phyloP scores from a whole-genome alignment of 78 protist species.

The Guillardia theta region DNA sequence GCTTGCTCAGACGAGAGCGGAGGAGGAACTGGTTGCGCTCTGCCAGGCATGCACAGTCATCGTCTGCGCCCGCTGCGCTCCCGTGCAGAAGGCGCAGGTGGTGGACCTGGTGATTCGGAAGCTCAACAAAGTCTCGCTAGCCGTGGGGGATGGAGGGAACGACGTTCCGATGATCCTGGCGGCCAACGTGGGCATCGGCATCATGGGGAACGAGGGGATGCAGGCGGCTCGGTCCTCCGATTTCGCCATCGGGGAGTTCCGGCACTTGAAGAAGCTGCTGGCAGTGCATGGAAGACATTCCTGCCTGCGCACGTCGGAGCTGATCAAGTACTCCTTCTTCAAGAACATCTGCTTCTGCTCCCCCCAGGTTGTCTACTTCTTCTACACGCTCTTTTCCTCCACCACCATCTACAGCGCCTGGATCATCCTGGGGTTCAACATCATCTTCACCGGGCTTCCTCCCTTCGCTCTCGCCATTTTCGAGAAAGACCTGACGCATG shows the following conservation, averaged over 20 bases:
- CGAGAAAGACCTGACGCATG: slow-evolving; percentile 60
- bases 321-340: slow-evolving; percentile 69
- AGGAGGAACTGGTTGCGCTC: slow-evolving; percentile 35
- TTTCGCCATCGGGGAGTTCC: slow-evolving; percentile 65
- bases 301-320: slow-evolving; percentile 78
- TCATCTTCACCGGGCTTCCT: slow-evolving; percentile 58
- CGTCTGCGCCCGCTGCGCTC: slow-evolving; percentile 90
- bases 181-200: slow-evolving; percentile 73
- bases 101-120: neutral
- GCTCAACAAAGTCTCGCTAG: slow-evolving; percentile 40
- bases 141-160: slow-evolving; percentile 90
- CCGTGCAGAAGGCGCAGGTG: slow-evolving; percentile 88
- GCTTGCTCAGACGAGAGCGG: neutral
- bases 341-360: slow-evolving; percentile 50
- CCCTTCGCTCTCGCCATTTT: slow-evolving; percentile 64
- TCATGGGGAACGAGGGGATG: slow-evolving; percentile 72
- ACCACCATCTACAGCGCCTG: slow-evolving; percentile 60
- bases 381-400: slow-evolving; percentile 49
- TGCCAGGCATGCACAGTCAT: slow-evolving; percentile 76
- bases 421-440: slow-evolving; percentile 47
- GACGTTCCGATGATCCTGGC: slow-evolving; percentile 82
- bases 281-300: slow-evolving; percentile 85
- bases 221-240: slow-evolving; percentile 70
- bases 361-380: slow-evolving; percentile 30
- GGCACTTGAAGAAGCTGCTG: slow-evolving; percentile 62